Evolutionary conservation across 352 stramenopile genomes (phyloP), one percentile per base, ranked within the genome.

Genomic region (Aphanomyces cochlioides): DNA sequence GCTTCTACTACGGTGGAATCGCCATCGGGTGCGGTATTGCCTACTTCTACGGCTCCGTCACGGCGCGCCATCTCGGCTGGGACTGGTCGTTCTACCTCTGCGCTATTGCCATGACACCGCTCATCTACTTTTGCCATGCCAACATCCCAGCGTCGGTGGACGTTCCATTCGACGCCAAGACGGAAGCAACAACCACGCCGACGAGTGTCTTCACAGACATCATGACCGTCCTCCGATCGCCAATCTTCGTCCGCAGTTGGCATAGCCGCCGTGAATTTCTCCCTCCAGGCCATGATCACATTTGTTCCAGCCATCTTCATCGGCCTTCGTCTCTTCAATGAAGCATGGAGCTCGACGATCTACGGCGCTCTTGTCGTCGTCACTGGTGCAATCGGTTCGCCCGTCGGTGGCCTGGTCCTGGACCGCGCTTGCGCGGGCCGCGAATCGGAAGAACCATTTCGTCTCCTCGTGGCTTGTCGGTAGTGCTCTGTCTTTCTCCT

Each of bases 11-110:
- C 2, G 43, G 43, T 56, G 81, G 78, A 0, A 77, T 92, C 43
- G 85, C 87, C 21, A 66, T 80, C 12, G 80, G 80, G 10, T 84
- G 76, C 12, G 82, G 80, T 15, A 13, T 88, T 21, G 82, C 82
- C 43, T 90, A 88, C 65, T 67, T 75, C 3, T 85, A 82, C 56
- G 77, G 73, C 38, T 73, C 74, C 17, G 43, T 82, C 40, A 59
- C 76, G n/a, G 48, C 50, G 1, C 59, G 45, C 36, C 36, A 54
- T 5, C 53, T 66, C 60, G 75, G 76, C 34, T 90, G 82, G 82
- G 50, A 77, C 19, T 75, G 45, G 5, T 81, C 79, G 12, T 90
- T 87, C 66, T 80, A 75, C 40, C 17, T 89, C 15, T 78, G 87
- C 57, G 60, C 60, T 15, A n/a, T 57, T 34, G 6, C 54, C 37